These are phyloP conservation scores for Fusarium xyrophilum DNA, from an alignment of 2,329 filamentous ascomycete genomes.

Conservation along the genomic window DNA sequence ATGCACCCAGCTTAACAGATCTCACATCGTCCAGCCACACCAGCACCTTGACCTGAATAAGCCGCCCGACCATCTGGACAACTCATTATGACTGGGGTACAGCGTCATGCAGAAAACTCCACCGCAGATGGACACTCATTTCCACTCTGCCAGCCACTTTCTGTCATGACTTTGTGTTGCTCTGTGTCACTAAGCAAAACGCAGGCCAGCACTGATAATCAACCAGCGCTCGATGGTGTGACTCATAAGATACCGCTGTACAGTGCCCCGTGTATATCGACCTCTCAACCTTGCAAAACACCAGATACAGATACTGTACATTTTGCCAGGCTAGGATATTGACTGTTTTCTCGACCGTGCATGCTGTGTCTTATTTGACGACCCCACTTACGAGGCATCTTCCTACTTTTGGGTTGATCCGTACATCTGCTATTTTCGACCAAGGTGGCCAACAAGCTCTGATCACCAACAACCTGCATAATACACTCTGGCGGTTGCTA, in stretches of 20 bases:
- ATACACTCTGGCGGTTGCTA: neutral
- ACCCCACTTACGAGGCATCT: no score
- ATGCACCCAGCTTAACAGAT: neutral
- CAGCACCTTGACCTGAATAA: neutral
- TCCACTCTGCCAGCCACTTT: neutral
- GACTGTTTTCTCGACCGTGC: no score
- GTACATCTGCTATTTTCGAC: no score
- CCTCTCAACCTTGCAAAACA: no score
- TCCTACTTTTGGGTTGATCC: neutral
- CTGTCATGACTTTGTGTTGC: neutral
- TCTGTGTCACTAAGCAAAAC: neutral
- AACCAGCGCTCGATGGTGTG: no score
- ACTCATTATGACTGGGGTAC: neutral
- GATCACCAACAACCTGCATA: neutral
- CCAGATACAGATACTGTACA: neutral
- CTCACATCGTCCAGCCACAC: neutral
- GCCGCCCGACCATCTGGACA: neutral
- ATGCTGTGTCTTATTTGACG: no score
- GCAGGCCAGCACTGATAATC: no score
- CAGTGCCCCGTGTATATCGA: neutral
- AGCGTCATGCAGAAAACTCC: no score
- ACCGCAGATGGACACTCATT: neutral
- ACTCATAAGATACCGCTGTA: fast-evolving
- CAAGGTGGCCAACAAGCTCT: no score
- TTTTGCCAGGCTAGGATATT: no score